Conservation (phyloP, 495 filamentous ascomycete genomes). For the Entonaema liquescens region DNA sequence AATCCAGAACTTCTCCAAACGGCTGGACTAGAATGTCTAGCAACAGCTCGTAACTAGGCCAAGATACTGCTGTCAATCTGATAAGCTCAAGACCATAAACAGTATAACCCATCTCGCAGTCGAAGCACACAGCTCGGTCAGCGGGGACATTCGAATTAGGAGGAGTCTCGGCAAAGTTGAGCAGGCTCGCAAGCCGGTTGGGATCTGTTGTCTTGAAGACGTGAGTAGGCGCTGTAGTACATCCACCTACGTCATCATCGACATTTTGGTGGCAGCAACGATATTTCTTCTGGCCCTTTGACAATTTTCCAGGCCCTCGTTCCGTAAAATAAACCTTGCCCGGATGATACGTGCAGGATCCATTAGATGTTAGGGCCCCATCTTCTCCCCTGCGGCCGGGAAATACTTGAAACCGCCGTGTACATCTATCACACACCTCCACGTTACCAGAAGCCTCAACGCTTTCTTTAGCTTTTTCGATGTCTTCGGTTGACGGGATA, state of each 20-base stretch:
- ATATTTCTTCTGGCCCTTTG: conserved; percentile 66
- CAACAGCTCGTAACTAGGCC: conserved; percentile 77
- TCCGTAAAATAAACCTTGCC: conserved; percentile 67
- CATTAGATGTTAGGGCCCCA: conserved; percentile 78
- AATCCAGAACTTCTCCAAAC: conserved; percentile 82
- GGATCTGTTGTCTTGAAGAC: conserved; percentile 86
- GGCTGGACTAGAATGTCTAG: conserved; percentile 89
- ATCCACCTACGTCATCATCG: conserved; percentile 73
- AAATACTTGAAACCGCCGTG: conserved; percentile 87
- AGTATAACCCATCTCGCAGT: conserved; percentile 98
- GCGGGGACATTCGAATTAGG: conserved; percentile 56
- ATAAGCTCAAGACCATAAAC: conserved; percentile 86
- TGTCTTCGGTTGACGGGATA: conserved; percentile 62
- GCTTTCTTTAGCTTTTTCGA: conserved; percentile 66
- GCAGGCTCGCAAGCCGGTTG: conserved; percentile 76
- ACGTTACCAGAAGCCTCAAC: conserved; percentile 73
- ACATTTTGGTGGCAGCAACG: conserved; percentile 79
- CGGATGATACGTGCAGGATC: conserved; percentile 79
- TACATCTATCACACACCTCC: conserved; percentile 90
- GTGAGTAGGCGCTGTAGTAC: conserved; percentile 72
- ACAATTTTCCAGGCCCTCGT: conserved; percentile 49
- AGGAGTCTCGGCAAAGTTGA: conserved; percentile 84
- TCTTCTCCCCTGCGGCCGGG: conserved; percentile 83
- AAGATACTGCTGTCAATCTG: conserved; percentile 84
- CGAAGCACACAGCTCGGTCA: conserved; percentile 73